Evolutionary conservation across 208 protist species (phyloP).

Genomic region (Willaertia magna): DNA sequence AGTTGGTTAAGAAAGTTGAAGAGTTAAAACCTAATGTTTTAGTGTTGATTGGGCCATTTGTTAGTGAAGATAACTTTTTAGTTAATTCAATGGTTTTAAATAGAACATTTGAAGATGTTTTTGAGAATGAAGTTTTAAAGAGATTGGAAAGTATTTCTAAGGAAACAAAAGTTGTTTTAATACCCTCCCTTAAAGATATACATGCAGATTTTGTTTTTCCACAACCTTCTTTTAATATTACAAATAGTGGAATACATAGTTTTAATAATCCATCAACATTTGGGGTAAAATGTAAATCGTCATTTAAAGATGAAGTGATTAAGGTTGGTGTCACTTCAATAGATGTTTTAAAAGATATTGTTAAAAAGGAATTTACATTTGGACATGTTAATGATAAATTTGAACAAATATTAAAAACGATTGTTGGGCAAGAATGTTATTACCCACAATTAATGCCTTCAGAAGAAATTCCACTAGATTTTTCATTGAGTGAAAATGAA

Average conservation of each 20-base stretch:
- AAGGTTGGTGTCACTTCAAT: not conserved
- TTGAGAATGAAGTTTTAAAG: not conserved
- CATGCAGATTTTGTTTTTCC: conserved; percentile 1
- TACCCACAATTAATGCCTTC: not conserved
- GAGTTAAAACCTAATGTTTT: not conserved
- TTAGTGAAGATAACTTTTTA: not conserved
- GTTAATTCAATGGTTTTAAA: not conserved
- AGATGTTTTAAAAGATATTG: not conserved
- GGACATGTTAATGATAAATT: not conserved
- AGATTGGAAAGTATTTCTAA: too few relatives aligned
- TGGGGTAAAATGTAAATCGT: not conserved
- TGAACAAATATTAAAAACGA: not conserved
- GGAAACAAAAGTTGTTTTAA: not conserved
- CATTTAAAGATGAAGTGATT: not conserved
- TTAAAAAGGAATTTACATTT: not conserved
- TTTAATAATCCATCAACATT: not conserved
- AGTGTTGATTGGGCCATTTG: not conserved
- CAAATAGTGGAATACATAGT: not conserved
- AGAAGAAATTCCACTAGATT: not conserved
- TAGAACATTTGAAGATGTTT: not conserved
- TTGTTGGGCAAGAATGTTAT: not conserved
- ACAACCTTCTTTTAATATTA: not conserved
- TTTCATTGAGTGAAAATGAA: not conserved
- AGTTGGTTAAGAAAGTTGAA: not conserved
- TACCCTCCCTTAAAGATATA: not conserved